Evolutionary conservation across 129 eudicot species (phyloP), one percentile per base, ranked within the genome.

Genomic region (Tagetes patula): DNA sequence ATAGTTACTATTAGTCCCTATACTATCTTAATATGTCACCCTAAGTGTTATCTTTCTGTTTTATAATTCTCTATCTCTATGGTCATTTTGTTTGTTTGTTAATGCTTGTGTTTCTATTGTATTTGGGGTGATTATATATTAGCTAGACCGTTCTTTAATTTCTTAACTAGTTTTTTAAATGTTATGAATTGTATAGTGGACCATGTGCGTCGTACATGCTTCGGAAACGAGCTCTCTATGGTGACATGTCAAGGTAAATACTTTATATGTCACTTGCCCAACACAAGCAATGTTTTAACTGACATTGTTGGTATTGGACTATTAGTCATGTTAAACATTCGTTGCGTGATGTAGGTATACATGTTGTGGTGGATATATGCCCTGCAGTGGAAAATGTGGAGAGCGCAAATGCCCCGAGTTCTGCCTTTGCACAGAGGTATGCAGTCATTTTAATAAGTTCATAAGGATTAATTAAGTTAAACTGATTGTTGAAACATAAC

Each of bases 321-420:
- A 20, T 20, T 20, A 20, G 27, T 31, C 39, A 41, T 55, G 43
- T 53, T 27, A 47, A 65, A 71, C 43, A 6, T 38, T 32, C 60
- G 37, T 63, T 67, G 41, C 56, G 10, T 75, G 70, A 41, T 72
- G 9, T 20, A 89, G 92, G 83, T 93, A 92, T 82, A 77, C 61
- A 39, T 93, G 98, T 13, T 89, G 96, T 84, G 96, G 87, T 42
- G 98, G 98, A 60, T 93, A 84, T 75, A 85, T 89, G 90, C 96
- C 96, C n/a, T 93, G 96, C 64, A 93, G 98, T 79, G 98, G 98
- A 33, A 83, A 88, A 52, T 93, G 98, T 76, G 87, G 90, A 41
- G 98, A 89, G 83, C 89, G 88, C 56, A 76, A 77, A 72, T 92
- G 98, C 80, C 98, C 98, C 46, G 81, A 77, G 64, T 80, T 87